Evolutionary conservation across 352 stramenopile species (phyloP).

Genomic region (Phytopythium litorale): DNA sequence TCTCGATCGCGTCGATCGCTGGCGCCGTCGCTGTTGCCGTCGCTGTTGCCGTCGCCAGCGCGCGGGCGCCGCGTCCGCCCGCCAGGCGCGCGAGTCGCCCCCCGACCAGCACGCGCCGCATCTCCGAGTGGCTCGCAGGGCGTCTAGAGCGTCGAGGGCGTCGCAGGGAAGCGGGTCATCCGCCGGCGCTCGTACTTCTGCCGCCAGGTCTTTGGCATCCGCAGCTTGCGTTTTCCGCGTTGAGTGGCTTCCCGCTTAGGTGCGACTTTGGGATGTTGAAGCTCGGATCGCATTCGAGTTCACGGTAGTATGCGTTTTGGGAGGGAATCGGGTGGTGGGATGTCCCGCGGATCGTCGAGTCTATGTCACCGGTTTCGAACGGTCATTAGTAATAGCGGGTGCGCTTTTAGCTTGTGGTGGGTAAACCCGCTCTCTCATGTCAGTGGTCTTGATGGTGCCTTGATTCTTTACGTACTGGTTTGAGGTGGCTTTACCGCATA

Average conservation of each 20-base stretch:
- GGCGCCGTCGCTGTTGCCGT: not conserved
- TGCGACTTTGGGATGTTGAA: slow-evolving; percentile 23
- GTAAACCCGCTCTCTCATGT: too few relatives aligned
- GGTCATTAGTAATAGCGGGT: too few relatives aligned
- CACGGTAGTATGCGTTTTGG: too few relatives aligned
- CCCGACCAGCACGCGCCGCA: slow-evolving; percentile 12
- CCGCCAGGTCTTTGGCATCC: too few relatives aligned
- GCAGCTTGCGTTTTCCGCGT: slow-evolving; percentile 11
- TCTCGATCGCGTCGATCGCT: slow-evolving; percentile 5
- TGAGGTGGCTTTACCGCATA: not conserved
- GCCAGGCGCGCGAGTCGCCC: not conserved
- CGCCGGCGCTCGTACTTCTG: not conserved
- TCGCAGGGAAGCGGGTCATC: not conserved
- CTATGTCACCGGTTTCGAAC: too few relatives aligned
- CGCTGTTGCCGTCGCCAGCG: not conserved
- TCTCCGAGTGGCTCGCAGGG: not conserved
- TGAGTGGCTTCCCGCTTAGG: slow-evolving; percentile 9
- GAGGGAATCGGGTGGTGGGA: too few relatives aligned
- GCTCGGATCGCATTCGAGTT: slow-evolving; percentile 2
- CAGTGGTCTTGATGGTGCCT: too few relatives aligned
- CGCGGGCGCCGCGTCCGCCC: not conserved
- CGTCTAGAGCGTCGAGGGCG: too few relatives aligned
- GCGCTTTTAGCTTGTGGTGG: not conserved
- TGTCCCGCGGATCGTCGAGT: too few relatives aligned
- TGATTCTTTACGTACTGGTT: too few relatives aligned